Evolutionary conservation across 257 asterid genomes (phyloP).

Genomic region (Nicotiana obtusifolia): DNA sequence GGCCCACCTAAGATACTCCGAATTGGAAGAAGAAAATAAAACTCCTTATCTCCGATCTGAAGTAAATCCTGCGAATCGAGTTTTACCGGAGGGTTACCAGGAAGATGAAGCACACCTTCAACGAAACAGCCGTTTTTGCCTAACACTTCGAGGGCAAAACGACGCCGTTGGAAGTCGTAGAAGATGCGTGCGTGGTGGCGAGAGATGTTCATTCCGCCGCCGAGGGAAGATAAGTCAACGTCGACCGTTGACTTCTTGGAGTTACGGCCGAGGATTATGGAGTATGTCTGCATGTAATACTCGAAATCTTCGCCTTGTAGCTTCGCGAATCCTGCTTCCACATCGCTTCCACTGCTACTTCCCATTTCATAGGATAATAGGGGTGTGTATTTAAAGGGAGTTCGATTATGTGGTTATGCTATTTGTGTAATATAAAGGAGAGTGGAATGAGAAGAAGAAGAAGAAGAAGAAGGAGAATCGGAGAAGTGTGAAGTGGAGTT

Average conservation of each 20-base stretch:
- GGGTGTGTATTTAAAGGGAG: background rate
- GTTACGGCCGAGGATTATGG: conserved; percentile 88
- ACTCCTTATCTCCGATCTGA: conserved; percentile 92
- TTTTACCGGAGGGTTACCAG: conserved; percentile 77
- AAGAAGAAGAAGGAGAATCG: background rate
- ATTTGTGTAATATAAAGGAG: background rate
- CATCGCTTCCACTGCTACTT: conserved; percentile 76
- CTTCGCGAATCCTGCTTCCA: conserved; percentile 98
- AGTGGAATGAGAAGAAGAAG: background rate
- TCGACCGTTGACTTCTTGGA: conserved; percentile 95
- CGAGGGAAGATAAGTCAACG: conserved; percentile 92
- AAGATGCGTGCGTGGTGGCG: conserved; percentile 99
- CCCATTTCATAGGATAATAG: conserved; percentile 28
- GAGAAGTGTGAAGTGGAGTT: background rate
- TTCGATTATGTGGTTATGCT: background rate
- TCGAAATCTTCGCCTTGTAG: conserved; percentile 98
- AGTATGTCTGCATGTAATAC: conserved; percentile 97
- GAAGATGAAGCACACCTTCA: conserved; percentile 90
- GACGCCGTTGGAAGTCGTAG: conserved; percentile 96
- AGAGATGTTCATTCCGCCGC: conserved; percentile 99
- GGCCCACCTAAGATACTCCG: conserved; percentile 91
- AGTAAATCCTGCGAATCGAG: conserved; percentile 93
- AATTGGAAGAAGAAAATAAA: conserved; percentile 73
- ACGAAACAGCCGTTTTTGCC: conserved; percentile 95
- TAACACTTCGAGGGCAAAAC: conserved; percentile 91